phyloP scores from a whole-genome alignment of 495 filamentous ascomycete species.

The Pyrenopolyporus hunteri region DNA sequence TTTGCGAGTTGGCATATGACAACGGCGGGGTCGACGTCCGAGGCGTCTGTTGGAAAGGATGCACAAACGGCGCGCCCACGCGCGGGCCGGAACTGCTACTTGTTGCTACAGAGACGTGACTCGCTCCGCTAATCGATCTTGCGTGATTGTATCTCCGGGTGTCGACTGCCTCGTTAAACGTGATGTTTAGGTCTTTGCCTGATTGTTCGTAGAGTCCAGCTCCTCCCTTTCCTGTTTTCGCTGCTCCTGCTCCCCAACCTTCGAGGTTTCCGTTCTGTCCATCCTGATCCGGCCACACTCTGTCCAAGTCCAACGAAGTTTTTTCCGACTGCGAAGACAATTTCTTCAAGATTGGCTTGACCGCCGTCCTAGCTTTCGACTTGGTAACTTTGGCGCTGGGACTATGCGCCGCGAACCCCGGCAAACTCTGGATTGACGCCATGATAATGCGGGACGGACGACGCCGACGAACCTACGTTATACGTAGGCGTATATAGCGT shows the following conservation, averaged over 20 bases:
- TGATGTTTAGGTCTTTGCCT: conserved; percentile 25
- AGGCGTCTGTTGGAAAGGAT: conserved; percentile 64
- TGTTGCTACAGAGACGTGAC: conserved; percentile 51
- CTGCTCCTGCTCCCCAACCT: conserved; percentile 24
- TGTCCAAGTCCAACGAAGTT: conserved; percentile 60
- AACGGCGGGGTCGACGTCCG: conserved; percentile 62
- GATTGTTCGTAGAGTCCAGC: conserved; percentile 26
- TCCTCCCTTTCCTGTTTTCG: conserved; percentile 6
- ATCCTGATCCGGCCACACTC: conserved; percentile 57
- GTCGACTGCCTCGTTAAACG: conserved; percentile 26
- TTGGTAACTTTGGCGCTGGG: conserved; percentile 51
- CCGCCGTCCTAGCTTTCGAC: conserved; percentile 46
- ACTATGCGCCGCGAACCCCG: conserved; percentile 36
- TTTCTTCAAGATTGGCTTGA: conserved; percentile 63
- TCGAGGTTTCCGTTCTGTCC: conserved; percentile 38
- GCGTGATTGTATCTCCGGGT: conserved; percentile 50
- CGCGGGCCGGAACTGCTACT: conserved; percentile 45
- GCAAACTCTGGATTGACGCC: conserved; percentile 45
- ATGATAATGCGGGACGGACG: conserved; percentile 32
- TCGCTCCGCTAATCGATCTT: conserved; percentile 59
- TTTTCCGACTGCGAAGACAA: conserved; percentile 56
- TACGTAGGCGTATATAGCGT: conserved; percentile 18
- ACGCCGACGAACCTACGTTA: neutral
- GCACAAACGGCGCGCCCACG: conserved; percentile 54
- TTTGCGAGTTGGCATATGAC: conserved; percentile 59